Conservation (phyloP, 2,329 filamentous ascomycete genomes). For the Diplodia corticola region DNA sequence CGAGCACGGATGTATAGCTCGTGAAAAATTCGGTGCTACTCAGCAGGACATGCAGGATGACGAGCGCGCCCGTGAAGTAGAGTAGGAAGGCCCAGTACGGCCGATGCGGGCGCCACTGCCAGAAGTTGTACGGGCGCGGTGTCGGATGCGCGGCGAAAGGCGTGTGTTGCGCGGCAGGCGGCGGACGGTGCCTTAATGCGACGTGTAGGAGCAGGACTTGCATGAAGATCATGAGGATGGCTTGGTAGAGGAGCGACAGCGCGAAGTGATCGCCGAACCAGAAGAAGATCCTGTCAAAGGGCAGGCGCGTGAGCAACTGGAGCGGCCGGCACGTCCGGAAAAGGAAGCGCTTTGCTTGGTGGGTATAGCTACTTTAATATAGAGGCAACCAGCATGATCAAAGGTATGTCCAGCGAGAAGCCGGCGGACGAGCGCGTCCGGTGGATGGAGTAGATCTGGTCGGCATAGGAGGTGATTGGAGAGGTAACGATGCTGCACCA, state of each 20-base stretch:
- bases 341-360: not conserved
- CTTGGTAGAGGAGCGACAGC: conserved; percentile 59
- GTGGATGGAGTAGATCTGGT: conserved; percentile 67
- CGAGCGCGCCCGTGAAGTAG: conserved; percentile 64
- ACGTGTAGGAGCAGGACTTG: conserved; percentile 62
- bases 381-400: conserved; percentile 67
- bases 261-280: conserved; percentile 65
- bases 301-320: not conserved
- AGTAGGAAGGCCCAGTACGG: conserved; percentile 80
- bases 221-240: conserved; percentile 59
- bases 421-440: conserved; percentile 60
- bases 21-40: conserved; percentile 60
- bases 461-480: conserved; percentile 65
- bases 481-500: conserved; percentile 57
- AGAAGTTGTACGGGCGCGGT: conserved; percentile 72
- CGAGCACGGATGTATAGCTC: conserved; percentile 67
- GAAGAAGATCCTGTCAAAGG: conserved; percentile 59
- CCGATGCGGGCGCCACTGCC: conserved; percentile 74
- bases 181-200: conserved; percentile 58
- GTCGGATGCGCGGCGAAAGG: conserved; percentile 61
- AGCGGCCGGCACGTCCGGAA: conserved; percentile 20
- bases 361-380: conserved; percentile 56
- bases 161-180: conserved; percentile 40
- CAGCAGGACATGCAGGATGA: conserved; percentile 67
- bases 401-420: conserved; percentile 66